phyloP scores from a whole-genome alignment of 2,329 filamentous ascomycete genomes.

The Cladosporium velox region DNA sequence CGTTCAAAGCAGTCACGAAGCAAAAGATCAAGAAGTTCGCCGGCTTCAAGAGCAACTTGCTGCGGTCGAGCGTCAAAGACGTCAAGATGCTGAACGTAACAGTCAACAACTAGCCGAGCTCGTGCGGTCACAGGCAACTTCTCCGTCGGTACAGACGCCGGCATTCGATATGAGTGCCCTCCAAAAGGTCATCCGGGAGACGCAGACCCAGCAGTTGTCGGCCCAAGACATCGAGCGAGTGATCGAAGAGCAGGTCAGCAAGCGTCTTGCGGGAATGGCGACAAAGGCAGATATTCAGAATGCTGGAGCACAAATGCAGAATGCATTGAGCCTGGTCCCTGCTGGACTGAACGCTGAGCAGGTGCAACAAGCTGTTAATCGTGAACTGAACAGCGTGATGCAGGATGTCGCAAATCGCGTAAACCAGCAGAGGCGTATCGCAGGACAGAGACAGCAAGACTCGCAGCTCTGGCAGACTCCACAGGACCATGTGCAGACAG shows the following conservation, averaged over 20 bases:
- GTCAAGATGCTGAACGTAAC: constrained; percentile 3
- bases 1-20: not conserved
- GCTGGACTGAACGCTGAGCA: constrained; percentile 12
- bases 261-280: constrained; percentile 22
- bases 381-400: constrained; percentile 21
- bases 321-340: constrained; percentile 19
- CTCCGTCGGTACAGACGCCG: not conserved
- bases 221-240: constrained; percentile 20
- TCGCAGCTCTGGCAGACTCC: not conserved
- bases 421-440: not conserved
- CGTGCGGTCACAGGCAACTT: constrained; percentile 12
- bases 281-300: constrained; percentile 22
- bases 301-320: constrained; percentile 20
- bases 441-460: not conserved
- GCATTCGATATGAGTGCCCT: constrained; percentile 21
- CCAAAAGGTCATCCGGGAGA: constrained; percentile 22
- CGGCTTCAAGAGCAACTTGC: constrained; percentile 11
- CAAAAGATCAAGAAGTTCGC: constrained; percentile 11
- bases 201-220: constrained; percentile 16
- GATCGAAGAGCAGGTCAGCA: constrained; percentile 20
- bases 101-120: constrained; percentile 15
- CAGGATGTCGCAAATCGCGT: constrained; percentile 9
- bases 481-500: constrained; percentile 2
- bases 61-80: not conserved
- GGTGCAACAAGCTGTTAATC: constrained; percentile 20